phyloP scores from a whole-genome alignment of 2,329 filamentous ascomycete genomes.

The Talaromyces verruculosus region DNA sequence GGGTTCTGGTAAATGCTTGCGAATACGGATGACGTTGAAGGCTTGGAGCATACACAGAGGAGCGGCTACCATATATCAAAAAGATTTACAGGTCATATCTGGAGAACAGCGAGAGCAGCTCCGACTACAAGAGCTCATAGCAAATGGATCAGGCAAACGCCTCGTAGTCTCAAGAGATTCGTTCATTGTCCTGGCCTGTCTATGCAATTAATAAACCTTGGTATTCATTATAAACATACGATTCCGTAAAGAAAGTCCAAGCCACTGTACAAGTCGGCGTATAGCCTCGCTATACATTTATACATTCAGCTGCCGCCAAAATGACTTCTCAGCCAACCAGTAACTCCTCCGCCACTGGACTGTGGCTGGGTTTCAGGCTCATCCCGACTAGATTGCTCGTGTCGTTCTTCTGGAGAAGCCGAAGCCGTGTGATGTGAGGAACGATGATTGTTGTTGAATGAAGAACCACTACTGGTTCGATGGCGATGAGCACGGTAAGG shows the following conservation, averaged over 20 bases:
- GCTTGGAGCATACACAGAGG: not conserved
- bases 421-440: not conserved
- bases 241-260: not conserved
- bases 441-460: conserved; percentile 3
- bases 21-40: not conserved
- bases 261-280: conserved; percentile 10
- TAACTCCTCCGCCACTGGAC: conserved; percentile 16
- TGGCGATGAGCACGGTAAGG: conserved; percentile 8
- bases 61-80: not conserved
- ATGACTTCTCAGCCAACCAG: conserved; percentile 30
- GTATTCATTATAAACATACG: not conserved
- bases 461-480: conserved; percentile 9
- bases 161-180: not conserved
- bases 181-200: conserved; percentile 6
- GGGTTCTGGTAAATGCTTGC: not conserved
- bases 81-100: not conserved
- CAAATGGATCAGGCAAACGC: not conserved
- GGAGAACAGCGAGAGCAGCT: not conserved
- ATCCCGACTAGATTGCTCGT: not conserved
- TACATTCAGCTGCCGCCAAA: conserved; percentile 27
- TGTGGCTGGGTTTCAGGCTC: conserved; percentile 3
- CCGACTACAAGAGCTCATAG: not conserved
- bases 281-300: not conserved
- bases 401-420: conserved; percentile 7
- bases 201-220: conserved; percentile 1